phyloP scores from a whole-genome alignment of 2,329 filamentous ascomycete genomes.

The Ceratocystis alfenasii region DNA sequence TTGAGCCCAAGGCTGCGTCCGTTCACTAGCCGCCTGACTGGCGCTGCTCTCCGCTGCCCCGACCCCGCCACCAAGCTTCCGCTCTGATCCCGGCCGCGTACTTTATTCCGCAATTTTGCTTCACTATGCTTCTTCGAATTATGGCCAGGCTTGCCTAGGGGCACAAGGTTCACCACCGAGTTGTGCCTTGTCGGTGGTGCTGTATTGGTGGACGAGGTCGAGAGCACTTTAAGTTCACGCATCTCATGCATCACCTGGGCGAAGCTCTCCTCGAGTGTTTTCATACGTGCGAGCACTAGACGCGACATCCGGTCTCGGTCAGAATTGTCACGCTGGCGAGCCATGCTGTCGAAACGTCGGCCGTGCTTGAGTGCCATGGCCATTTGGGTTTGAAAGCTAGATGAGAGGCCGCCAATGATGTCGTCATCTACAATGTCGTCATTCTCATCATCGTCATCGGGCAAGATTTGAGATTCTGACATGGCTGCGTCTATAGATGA shows the following conservation, averaged over 20 bases:
- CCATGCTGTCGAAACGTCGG: slow-evolving; percentile 39
- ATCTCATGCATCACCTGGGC: slow-evolving; percentile 75
- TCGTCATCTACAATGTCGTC: slow-evolving; percentile 28
- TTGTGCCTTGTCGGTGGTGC: slow-evolving; percentile 40
- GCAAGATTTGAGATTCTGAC: slow-evolving; percentile 55
- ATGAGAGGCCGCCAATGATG: slow-evolving; percentile 52
- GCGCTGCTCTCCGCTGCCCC: slow-evolving; percentile 3
- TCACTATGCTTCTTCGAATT: neutral
- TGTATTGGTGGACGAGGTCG: slow-evolving; percentile 30
- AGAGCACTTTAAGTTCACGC: slow-evolving; percentile 44
- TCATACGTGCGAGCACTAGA: slow-evolving; percentile 80
- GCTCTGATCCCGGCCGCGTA: slow-evolving; percentile 14
- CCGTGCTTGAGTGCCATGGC: slow-evolving; percentile 52
- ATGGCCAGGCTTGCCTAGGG: neutral
- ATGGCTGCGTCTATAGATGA: slow-evolving; percentile 62
- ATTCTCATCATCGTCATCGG: slow-evolving; percentile 32
- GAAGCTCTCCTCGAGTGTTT: slow-evolving; percentile 83
- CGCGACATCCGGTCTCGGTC: slow-evolving; percentile 61
- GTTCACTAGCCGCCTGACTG: slow-evolving; percentile 14
- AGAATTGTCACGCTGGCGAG: slow-evolving; percentile 29
- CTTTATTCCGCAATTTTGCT: neutral
- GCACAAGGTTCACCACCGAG: slow-evolving; percentile 31
- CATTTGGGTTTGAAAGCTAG: slow-evolving; percentile 73
- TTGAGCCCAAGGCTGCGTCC: slow-evolving; percentile 7
- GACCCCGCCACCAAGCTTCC: neutral